phyloP scores from a whole-genome alignment of 768 basidiomycete genomes.

The Boletus subparvulus region DNA sequence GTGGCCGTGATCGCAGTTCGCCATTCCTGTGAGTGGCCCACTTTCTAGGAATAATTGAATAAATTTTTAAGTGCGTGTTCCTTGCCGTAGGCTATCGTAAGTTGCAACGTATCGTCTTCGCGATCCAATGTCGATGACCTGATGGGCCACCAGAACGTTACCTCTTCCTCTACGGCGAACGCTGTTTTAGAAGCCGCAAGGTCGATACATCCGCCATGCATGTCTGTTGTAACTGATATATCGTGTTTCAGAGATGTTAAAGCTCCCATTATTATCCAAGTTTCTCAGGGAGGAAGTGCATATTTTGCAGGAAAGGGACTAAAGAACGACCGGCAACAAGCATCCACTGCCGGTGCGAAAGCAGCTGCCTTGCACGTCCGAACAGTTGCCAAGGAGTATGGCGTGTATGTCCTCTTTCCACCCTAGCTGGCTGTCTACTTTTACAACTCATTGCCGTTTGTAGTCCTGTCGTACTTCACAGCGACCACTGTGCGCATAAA shows the following conservation, averaged over 20 bases:
- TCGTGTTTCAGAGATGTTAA: slow-evolving; percentile 74
- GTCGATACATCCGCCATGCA: slow-evolving; percentile 36
- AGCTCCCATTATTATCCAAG: slow-evolving; percentile 95
- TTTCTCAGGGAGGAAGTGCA: slow-evolving; percentile 95
- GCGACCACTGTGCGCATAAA: slow-evolving; percentile 98
- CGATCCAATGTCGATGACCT: not conserved
- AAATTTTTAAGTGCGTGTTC: not conserved
- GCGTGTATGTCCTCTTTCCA: slow-evolving; percentile 63
- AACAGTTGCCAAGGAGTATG: slow-evolving; percentile 83
- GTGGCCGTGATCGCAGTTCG: slow-evolving; percentile 51
- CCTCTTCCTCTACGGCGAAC: slow-evolving; percentile 93
- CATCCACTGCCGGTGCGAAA: slow-evolving; percentile 88
- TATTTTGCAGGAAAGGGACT: slow-evolving; percentile 98
- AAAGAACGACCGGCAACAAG: slow-evolving; percentile 92
- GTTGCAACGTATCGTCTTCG: slow-evolving; percentile 30
- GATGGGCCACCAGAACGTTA: slow-evolving; percentile 69
- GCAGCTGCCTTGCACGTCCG: slow-evolving; percentile 93
- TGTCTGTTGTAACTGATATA: slow-evolving; percentile 15
- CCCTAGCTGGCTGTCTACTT: not conserved
- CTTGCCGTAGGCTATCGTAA: slow-evolving; percentile 66
- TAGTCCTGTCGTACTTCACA: slow-evolving; percentile 95
- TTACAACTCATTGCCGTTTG: not conserved
- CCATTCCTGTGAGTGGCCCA: slow-evolving; percentile 68
- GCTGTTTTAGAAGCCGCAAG: slow-evolving; percentile 95
- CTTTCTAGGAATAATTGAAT: not conserved